A percentile compares a stretch with the other conserved stretches of the same genome.
These are phyloP conservation scores for Eucalyptus guilfoylei DNA, from an alignment of 345 rosid genomes.

Conservation along the genomic window DNA sequence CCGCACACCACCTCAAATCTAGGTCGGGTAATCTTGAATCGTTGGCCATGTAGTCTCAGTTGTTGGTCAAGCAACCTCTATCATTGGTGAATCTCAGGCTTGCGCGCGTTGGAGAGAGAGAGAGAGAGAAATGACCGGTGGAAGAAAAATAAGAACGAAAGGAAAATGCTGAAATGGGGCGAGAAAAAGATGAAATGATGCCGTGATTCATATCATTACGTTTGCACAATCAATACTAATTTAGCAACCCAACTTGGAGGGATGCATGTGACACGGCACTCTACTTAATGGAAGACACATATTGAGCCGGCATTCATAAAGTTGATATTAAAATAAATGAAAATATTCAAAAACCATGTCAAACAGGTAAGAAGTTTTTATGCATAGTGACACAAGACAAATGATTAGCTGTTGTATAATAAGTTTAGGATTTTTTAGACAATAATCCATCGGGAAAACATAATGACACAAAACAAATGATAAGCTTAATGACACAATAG, in stretches of 20 bases:
- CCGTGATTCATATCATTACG: not conserved
- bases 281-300: not conserved
- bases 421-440: no score
- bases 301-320: not conserved
- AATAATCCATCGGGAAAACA: not conserved
- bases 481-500: no score
- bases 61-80: not conserved
- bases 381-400: not conserved
- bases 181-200: not conserved
- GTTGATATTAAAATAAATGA: not conserved
- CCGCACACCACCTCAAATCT: no score
- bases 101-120: not conserved
- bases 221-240: not conserved
- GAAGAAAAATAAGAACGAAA: not conserved
- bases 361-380: not conserved
- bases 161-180: not conserved
- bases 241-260: not conserved
- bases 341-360: not conserved
- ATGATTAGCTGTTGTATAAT: not conserved
- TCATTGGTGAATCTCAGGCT: not conserved
- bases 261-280: not conserved
- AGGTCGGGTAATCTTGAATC: not conserved
- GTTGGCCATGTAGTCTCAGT: not conserved
- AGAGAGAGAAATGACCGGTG: not conserved
- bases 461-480: no score